These are phyloP conservation scores for Candida nonsorbophila DNA, from an alignment of 805 yeast species.

Conservation along the genomic window DNA sequence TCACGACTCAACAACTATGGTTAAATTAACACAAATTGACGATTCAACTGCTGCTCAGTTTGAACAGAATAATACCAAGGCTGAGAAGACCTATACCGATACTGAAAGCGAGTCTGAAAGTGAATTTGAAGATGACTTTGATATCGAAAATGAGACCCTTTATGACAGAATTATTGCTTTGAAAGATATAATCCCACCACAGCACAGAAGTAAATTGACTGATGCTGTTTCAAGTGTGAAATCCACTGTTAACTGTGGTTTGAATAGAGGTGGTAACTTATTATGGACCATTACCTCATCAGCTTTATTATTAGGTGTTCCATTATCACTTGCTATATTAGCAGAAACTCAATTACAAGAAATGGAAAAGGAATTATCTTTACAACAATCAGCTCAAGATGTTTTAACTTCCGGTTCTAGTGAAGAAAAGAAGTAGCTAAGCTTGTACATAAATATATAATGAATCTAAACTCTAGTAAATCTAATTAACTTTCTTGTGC, in stretches of 20 bases:
- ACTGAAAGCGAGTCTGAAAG: constrained; percentile 40
- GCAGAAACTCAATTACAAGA: constrained; percentile 92
- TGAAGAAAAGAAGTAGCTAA: constrained; percentile 21
- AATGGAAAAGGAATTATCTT: constrained; percentile 85
- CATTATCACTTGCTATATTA: constrained; percentile 81
- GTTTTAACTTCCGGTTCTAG: constrained; percentile 66
- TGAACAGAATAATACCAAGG: constrained; percentile 23
- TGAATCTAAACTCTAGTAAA: too few species aligned
- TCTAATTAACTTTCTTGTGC: constrained; percentile 52
- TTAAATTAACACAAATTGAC: constrained; percentile 67
- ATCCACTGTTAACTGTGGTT: constrained; percentile 33
- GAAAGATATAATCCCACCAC: constrained; percentile 87
- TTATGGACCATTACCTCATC: constrained; percentile 86
- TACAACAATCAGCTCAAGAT: constrained; percentile 74
- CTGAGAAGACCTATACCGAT: constrained; percentile 24
- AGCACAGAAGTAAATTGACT: constrained; percentile 53
- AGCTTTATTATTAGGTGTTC: constrained; percentile 84
- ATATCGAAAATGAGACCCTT: constrained; percentile 74
- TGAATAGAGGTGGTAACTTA: constrained; percentile 63
- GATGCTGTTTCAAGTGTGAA: constrained; percentile 26
- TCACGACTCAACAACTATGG: constrained; percentile 40
- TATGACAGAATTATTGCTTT: constrained; percentile 86
- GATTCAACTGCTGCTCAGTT: constrained; percentile 42
- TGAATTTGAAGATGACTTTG: constrained; percentile 65
- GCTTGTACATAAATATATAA: constrained; percentile 10